These are phyloP conservation scores for Colletotrichum agaves DNA, from an alignment of 2,329 filamentous ascomycete species.

Conservation along the genomic window DNA sequence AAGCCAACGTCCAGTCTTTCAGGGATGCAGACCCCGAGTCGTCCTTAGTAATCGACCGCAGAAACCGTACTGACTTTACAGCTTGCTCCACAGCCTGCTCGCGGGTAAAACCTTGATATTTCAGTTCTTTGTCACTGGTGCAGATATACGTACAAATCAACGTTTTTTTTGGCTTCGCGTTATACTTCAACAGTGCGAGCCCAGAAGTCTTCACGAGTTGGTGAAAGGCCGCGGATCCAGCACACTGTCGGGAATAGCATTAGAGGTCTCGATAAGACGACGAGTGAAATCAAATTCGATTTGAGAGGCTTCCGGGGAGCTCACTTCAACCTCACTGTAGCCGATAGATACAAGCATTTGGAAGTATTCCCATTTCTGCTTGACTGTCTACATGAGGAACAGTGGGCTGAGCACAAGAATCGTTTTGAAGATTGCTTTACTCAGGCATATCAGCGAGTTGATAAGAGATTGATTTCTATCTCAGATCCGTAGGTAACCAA, in stretches of 20 bases:
- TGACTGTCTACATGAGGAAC: neutral
- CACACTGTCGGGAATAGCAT: conserved; percentile 1
- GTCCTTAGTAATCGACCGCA: conserved; percentile 20
- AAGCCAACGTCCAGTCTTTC: conserved; percentile 15
- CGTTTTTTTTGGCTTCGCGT: conserved; percentile 1
- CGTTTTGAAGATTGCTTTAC: too few species aligned
- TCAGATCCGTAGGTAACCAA: conserved; percentile 19
- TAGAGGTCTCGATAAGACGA: conserved; percentile 5
- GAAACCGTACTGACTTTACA: neutral
- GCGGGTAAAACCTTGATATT: conserved; percentile 17
- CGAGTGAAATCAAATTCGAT: conserved; percentile 21
- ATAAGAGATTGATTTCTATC: conserved; percentile 16
- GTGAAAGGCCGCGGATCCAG: conserved; percentile 12
- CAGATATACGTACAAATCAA: conserved; percentile 14
- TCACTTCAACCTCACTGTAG: conserved; percentile 16
- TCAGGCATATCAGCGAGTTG: conserved; percentile 8
- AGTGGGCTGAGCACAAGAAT: too few species aligned
- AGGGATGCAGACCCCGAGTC: neutral
- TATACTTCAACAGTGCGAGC: conserved; percentile 17
- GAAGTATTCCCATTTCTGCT: conserved; percentile 26
- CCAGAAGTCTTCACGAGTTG: conserved; percentile 18
- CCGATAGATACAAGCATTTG: conserved; percentile 24
- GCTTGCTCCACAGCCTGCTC: conserved; percentile 19
- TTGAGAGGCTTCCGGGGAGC: conserved; percentile 17
- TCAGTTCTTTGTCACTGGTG: conserved; percentile 23